A percentile compares a stretch with the other conserved stretches of the same genome.
Conservation (phyloP, 352 stramenopile species). For the Phytophthora sp. region DNA sequence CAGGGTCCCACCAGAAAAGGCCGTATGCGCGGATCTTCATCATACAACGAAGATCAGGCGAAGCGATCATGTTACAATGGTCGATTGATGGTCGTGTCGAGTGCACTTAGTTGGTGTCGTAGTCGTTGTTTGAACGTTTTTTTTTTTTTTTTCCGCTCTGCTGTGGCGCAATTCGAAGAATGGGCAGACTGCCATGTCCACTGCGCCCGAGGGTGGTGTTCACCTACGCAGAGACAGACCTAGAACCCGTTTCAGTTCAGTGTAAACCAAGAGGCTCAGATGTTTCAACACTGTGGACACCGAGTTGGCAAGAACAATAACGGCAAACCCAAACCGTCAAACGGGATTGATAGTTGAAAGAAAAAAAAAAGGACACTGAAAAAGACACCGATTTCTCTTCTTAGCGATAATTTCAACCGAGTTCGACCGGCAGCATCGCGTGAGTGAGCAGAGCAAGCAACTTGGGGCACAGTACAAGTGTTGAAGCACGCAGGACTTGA, state of each 20-base stretch:
- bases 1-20: constrained; percentile 17
- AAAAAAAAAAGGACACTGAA: no score
- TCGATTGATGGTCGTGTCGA: constrained; percentile 1
- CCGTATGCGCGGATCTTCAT: constrained; percentile 24
- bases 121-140: no score
- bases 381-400: no score
- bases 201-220: neutral
- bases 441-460: neutral
- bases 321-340: no score
- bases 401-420: no score
- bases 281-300: no score
- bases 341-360: no score
- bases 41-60: constrained; percentile 10
- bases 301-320: no score
- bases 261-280: constrained; percentile 6
- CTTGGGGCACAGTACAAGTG: no score
- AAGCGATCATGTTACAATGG: constrained; percentile 6
- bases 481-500: neutral
- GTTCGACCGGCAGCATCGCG: no score
- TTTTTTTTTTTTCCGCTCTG: no score
- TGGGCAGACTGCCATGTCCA: constrained; percentile 2
- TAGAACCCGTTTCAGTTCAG: neutral
- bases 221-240: no score
- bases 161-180: constrained; percentile 20
- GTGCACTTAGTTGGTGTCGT: neutral